Evolutionary conservation across 768 basidiomycete genomes (phyloP), one percentile per base, ranked within the genome.

Genomic region (Boletus coccyginus): DNA sequence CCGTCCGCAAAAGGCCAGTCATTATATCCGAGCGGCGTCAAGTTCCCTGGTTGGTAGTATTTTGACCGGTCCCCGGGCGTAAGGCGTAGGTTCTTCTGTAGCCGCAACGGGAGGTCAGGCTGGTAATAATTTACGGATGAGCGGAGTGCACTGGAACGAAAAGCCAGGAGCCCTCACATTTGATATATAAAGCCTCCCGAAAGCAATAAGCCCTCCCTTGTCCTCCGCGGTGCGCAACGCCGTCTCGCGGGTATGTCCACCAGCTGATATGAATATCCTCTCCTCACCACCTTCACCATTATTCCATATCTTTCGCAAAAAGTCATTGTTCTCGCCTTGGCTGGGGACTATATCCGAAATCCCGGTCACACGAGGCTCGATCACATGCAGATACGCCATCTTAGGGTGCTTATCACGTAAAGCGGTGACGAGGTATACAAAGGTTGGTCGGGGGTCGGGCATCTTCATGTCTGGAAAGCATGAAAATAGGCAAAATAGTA

Each of bases 391-490:
- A 67, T 85, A 87, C 0, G 82, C 81, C 24, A 82, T 64, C 10
- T 67, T 57, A 1, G 62, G 58, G 21, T 63, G 52, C 21, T 71
- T 70, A 42, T 66, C 57, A n/a, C 62, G 65, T 27, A 87, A 56
- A 41, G 75, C 52, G 6, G 70, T 51, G 21, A 81, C 75, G 35
- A 87, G 59, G 66, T 85, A 76, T 0, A 73, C 58, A 71, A 82
- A 88, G 10, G 80, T 80, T 0, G 84, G 81, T 4, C 77, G 69
- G 0, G 84, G 85, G 55, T 87, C 76, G 4, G 63, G 58, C 80
- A 83, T 82, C 8, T 73, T 66, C 81, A 86, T 82, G 43, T 75
- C 78, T 7, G 44, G 1, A 21, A 62, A 33, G 24, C 10, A 13
- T 27, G 14, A n/a, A 5, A 19, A 16, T 33, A 0, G 21, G 21